These are phyloP conservation scores for Leucocoprinus leucothites DNA, from an alignment of 768 basidiomycete genomes.

Conservation along the genomic window DNA sequence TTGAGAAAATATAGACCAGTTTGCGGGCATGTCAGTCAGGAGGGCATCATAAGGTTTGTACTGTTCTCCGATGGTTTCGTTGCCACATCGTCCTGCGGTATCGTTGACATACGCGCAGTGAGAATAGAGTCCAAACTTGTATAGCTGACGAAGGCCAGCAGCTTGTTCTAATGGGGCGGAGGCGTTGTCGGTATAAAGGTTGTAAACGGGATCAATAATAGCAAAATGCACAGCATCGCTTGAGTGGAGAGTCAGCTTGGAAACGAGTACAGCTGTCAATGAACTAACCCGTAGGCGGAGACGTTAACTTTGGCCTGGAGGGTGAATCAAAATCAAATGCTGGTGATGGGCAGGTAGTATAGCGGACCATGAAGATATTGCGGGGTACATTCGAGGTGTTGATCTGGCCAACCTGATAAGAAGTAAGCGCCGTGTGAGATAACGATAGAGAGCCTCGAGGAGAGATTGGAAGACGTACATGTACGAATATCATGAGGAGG, in stretches of 20 bases:
- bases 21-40: slow-evolving; percentile 62
- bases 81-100: slow-evolving; percentile 61
- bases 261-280: slow-evolving; percentile 1
- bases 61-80: slow-evolving; percentile 50
- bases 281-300: slow-evolving; percentile 64
- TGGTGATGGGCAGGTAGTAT: not conserved
- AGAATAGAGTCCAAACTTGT: slow-evolving; percentile 80
- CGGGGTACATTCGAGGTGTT: slow-evolving; percentile 72
- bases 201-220: slow-evolving; percentile 54
- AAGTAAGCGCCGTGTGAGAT: too few relatives aligned
- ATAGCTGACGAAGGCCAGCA: slow-evolving; percentile 64
- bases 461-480: slow-evolving; percentile 47
- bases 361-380: slow-evolving; percentile 66
- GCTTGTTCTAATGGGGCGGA: slow-evolving; percentile 54
- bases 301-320: slow-evolving; percentile 64
- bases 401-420: slow-evolving; percentile 72
- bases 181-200: slow-evolving; percentile 65
- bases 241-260: slow-evolving; percentile 4
- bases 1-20: slow-evolving; percentile 56
- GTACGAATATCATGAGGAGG: slow-evolving; percentile 75
- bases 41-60: slow-evolving; percentile 67
- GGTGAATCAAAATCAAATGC: slow-evolving; percentile 4
- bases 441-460: slow-evolving; percentile 8
- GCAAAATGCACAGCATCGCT: slow-evolving; percentile 51
- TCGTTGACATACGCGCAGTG: slow-evolving; percentile 70